Conservation (phyloP, 1,284 basidiomycete species). For the Schizopora paradoxa region DNA sequence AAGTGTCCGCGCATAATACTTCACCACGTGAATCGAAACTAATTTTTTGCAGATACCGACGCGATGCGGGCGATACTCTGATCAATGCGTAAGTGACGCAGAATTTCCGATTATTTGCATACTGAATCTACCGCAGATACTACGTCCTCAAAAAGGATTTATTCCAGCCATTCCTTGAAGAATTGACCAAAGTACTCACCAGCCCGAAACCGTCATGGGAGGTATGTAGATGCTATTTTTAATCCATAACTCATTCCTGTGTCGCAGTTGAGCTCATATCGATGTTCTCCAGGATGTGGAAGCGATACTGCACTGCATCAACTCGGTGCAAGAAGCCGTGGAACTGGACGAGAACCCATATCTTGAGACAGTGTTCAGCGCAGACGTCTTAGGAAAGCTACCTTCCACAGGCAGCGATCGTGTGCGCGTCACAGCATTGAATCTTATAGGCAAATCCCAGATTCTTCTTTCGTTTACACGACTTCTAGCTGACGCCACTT, state of each 20-base stretch:
- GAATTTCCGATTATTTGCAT: constrained; percentile 8
- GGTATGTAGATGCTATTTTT: constrained; percentile 57
- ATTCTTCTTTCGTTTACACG: constrained; percentile 6
- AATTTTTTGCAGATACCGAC: constrained; percentile 55
- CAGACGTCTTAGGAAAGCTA: constrained; percentile 60
- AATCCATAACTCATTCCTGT: neutral
- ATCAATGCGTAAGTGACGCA: constrained; percentile 75
- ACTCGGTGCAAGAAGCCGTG: constrained; percentile 81
- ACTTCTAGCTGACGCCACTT: no score
- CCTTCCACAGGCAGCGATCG: constrained; percentile 60
- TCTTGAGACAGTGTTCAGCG: constrained; percentile 64
- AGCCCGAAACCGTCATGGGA: constrained; percentile 38
- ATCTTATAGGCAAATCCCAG: constrained; percentile 61
- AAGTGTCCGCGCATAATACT: constrained; percentile 45
- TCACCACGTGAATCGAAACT: neutral
- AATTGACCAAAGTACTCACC: constrained; percentile 50
- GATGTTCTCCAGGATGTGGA: constrained; percentile 62
- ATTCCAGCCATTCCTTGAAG: constrained; percentile 63
- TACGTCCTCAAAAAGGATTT: constrained; percentile 82
- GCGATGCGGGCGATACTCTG: constrained; percentile 86
- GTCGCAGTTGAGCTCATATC: constrained; percentile 6
- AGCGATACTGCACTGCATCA: constrained; percentile 77
- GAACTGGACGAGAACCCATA: constrained; percentile 65
- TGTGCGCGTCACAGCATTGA: constrained; percentile 66
- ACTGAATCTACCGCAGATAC: constrained; percentile 46